Evolutionary conservation across 805 yeast species (phyloP).

Genomic region (Starmerella stellata): DNA sequence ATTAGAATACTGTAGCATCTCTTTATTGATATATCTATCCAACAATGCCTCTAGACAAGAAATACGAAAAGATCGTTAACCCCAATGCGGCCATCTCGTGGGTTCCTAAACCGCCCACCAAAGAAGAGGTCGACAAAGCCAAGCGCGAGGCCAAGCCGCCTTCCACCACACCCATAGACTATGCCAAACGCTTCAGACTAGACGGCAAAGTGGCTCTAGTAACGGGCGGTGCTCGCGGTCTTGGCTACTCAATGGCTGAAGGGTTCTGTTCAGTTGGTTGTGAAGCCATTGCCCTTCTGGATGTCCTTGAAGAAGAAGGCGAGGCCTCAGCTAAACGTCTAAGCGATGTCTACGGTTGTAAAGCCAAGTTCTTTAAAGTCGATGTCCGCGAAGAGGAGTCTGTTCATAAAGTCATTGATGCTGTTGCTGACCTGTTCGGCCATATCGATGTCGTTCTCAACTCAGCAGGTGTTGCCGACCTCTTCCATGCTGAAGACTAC

Average conservation of each 20-base stretch:
- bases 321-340: constrained; percentile 41
- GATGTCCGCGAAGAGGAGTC: constrained; percentile 37
- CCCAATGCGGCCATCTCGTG: constrained; percentile 20
- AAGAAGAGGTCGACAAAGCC: constrained; percentile 26
- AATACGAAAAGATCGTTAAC: constrained; percentile 3
- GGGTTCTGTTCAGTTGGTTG: constrained; percentile 39
- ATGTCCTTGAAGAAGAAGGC: constrained; percentile 45
- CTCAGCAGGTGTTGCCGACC: constrained; percentile 52
- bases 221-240: constrained; percentile 55
- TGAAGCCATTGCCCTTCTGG: constrained; percentile 35
- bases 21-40: too few species aligned
- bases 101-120: constrained; percentile 27
- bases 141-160: constrained; percentile 21
- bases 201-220: constrained; percentile 47
- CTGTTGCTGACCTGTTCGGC: constrained; percentile 37
- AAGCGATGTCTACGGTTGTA: constrained; percentile 34
- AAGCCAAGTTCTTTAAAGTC: constrained; percentile 45
- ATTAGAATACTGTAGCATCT: too few species aligned
- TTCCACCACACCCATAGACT: constrained; percentile 24
- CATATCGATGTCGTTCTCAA: constrained; percentile 40
- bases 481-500: constrained; percentile 51
- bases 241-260: constrained; percentile 43
- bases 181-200: constrained; percentile 31
- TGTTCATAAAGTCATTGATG: constrained; percentile 35
- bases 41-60: not conserved